Conservation (phyloP, 495 filamentous ascomycete genomes). For the Penicillium silybi region DNA sequence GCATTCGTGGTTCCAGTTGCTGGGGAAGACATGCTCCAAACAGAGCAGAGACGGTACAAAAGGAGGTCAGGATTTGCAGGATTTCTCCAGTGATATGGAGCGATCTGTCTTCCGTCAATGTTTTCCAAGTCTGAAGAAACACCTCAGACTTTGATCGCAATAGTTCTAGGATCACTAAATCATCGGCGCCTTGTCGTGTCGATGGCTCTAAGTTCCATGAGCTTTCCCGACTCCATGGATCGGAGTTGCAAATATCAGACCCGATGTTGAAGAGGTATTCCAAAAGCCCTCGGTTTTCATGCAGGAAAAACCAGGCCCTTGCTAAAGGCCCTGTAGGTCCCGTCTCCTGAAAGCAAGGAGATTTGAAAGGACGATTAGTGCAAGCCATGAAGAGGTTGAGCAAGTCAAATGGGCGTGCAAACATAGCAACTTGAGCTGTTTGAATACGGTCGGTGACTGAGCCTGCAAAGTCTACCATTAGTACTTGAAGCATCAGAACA, state of each 20-base stretch:
- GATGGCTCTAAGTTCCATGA: constrained; percentile 19
- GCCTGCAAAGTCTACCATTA: constrained; percentile 24
- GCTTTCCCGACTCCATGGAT: constrained; percentile 27
- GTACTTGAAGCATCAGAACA: background rate
- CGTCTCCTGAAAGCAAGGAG: constrained; percentile 16
- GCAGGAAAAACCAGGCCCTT: constrained; percentile 35
- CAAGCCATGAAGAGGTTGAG: constrained; percentile 38
- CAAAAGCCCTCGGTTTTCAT: constrained; percentile 30
- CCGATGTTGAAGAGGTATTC: constrained; percentile 35
- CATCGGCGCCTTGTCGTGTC: constrained; percentile 34
- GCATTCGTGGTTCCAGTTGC: constrained; percentile 20
- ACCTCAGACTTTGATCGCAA: constrained; percentile 40
- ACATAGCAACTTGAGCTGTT: constrained; percentile 37
- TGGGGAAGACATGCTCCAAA: constrained; percentile 36
- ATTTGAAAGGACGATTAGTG: constrained; percentile 32
- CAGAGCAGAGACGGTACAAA: constrained; percentile 35
- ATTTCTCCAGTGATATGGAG: constrained; percentile 44
- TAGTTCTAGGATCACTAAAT: constrained; percentile 42
- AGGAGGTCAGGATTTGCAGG: constrained; percentile 44
- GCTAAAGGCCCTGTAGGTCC: constrained; percentile 29
- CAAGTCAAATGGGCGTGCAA: constrained; percentile 38
- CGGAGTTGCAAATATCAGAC: constrained; percentile 16
- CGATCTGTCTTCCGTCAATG: constrained; percentile 35
- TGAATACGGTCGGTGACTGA: constrained; percentile 36
- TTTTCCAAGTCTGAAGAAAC: constrained; percentile 44